Conservation (phyloP, 768 basidiomycete genomes). For the Termitomyces sp. region DNA sequence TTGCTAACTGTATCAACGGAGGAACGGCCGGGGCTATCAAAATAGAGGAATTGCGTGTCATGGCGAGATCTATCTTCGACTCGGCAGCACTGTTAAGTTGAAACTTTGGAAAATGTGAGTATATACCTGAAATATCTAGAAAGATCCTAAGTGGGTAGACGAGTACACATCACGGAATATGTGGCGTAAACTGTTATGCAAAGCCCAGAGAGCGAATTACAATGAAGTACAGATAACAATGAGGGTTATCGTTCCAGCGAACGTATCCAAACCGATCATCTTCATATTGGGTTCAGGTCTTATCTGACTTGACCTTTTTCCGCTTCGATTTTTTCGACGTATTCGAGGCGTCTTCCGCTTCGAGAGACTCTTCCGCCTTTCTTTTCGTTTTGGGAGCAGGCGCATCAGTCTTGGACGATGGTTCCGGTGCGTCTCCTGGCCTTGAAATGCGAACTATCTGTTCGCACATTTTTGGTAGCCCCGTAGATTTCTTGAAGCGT, state of each 20-base stretch:
- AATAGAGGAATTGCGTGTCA: constrained; percentile 8
- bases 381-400: constrained; percentile 25
- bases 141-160: background rate
- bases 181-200: background rate
- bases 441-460: constrained; percentile 42
- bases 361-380: constrained; percentile 28
- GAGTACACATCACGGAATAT: background rate
- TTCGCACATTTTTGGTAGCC: constrained; percentile 56
- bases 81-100: background rate
- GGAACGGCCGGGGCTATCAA: background rate
- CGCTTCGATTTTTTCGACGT: constrained; percentile 28
- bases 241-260: background rate
- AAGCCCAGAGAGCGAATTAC: background rate
- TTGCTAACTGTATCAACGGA: constrained; percentile 3
- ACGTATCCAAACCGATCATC: background rate
- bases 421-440: constrained; percentile 12
- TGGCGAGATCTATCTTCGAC: constrained; percentile 11
- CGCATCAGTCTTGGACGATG: constrained; percentile 11
- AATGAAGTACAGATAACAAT: background rate
- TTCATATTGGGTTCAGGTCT: constrained; percentile 10
- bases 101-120: background rate
- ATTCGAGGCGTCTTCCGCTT: constrained; percentile 13
- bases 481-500: constrained; percentile 59
- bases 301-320: constrained; percentile 40
- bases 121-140: constrained; percentile 3